Base-by-base conservation (phyloP, 768 basidiomycete genomes). In the Amyloporia xantha region DNA sequence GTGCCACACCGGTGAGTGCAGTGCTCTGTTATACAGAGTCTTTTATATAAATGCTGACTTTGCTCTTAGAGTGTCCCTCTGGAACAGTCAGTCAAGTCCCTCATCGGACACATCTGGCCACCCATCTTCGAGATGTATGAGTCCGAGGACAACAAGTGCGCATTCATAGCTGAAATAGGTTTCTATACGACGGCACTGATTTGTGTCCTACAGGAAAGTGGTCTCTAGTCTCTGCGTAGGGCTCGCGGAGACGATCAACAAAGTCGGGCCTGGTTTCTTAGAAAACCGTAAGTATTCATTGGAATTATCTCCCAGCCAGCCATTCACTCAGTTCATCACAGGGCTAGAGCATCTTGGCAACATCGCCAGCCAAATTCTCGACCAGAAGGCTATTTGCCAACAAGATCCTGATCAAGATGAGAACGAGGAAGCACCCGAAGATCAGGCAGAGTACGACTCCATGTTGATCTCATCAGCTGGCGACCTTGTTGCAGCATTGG, bases 341-440 rank as follows among this genome's bases (percentile, higher is more conserved):
- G 86, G 86, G 55, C 71, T 88, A 37, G 86, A 95, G 33, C 68
- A 73, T 27, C 76, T 99, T 59, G 91, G 85, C 64, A 80, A 71
- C 47, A 88, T 93, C 51, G 84, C 91, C 40, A 71, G 84, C 48
- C 82, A 91, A 60, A 82, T 99, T 55, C 75, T 99, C 38, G 90
- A 93, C 63, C 87, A 92, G 67, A 96, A 95, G 70, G 90, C 93
- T 0, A 78, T 91, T 57, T 98, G 95, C 71, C 96, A 99, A 66
- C 87, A 93, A 65, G 92, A 95, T 60, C 91, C 93, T 41, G 93
- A 95, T 62, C 87, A 89, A 55, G 92, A 92, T 56, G 90, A 91
- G 55, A 77, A 77, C 3, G 88, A 88, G 21, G 89, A 90, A 58
- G 86, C 84, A 21, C 85, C 84, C 6, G 89, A 91, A 63, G 90